Evolutionary conservation across 1,284 basidiomycete species (phyloP), one percentile per base, ranked within the genome.

Genomic region (Volvariella volvacea): DNA sequence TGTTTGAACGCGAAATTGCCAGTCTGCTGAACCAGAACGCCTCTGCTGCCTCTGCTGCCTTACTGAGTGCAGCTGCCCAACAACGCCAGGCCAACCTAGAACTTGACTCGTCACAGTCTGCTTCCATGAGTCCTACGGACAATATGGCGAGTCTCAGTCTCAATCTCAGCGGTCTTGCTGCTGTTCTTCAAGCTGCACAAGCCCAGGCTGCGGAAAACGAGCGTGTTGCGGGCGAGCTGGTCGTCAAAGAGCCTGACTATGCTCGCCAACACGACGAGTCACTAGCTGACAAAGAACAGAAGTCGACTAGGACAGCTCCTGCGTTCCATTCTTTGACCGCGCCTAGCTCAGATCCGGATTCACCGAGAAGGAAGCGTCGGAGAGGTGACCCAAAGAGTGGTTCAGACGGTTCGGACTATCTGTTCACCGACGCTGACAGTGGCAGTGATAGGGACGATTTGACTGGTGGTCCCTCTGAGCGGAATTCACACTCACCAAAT

Each of bases 271-370:
- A 65, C n/a, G 63, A 67, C 49, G 66, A 57, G 41, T 55, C 58
- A n/a, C 52, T 69, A 42, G 62, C 60, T 40, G 67, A 71, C 22
- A 64, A 72, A 41, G 69, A 68, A 51, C 71, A 70, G 47, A 68
- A 68, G 56, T 73, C 76, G 39, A 84, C 83, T 28, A 77, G 81
- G 50, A 75, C 73, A 4, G 80, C 82, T 0, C 83, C 85, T 43
- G 78, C 83, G 2, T 87, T 88, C 54, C 84, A 86, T 57, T 85
- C 82, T 10, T 73, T 86, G 25, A 84, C 78, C 8, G 76, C 75
- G 28, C 16, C 36, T 12, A 20, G 34, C 14, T 20, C 34, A 15
- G n/a, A 7, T 36, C 14, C 14, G 20, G 59, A 58, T 37, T 60
- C 57, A 47, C 60, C 56, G 42, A 58, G 58, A 47, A 55, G 58